Conservation (phyloP, 2,329 filamentous ascomycete species). For the Didymellaceae sp. region DNA sequence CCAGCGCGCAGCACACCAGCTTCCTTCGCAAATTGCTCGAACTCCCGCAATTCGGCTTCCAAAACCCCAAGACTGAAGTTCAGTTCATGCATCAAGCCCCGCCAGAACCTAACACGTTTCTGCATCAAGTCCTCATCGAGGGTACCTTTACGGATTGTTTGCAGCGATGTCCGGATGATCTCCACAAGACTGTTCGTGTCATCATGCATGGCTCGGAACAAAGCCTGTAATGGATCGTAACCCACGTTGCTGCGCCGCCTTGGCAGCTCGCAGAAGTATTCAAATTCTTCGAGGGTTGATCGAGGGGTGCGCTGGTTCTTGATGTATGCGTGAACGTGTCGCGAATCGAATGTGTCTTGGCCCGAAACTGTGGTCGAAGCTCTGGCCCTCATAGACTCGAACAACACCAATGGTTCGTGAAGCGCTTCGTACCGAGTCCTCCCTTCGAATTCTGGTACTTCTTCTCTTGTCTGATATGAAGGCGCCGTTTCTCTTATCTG, state of each 20-base stretch:
- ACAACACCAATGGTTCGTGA: slow-evolving; percentile 20
- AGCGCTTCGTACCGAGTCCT: too few species aligned
- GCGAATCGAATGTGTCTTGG: neutral
- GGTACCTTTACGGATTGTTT: slow-evolving; percentile 23
- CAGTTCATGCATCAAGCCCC: slow-evolving; percentile 17
- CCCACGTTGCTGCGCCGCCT: neutral
- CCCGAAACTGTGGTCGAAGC: slow-evolving; percentile 6
- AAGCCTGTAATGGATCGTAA: neutral
- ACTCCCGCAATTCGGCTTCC: neutral
- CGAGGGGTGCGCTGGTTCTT: neutral
- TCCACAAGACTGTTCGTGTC: slow-evolving; percentile 10
- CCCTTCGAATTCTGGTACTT: neutral
- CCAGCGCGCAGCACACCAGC: neutral
- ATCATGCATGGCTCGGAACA: neutral
- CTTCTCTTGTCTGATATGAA: neutral
- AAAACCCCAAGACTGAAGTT: slow-evolving; percentile 18
- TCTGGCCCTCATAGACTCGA: slow-evolving; percentile 13
- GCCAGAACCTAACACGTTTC: slow-evolving; percentile 25
- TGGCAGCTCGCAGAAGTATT: neutral
- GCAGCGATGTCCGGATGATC: slow-evolving; percentile 20
- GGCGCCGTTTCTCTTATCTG: too few species aligned
- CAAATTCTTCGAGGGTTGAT: neutral
- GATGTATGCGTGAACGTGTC: neutral
- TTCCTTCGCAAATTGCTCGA: neutral
- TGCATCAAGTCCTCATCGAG: slow-evolving; percentile 25